Base-by-base conservation (phyloP, 768 basidiomycete genomes). In the Clitopilus hobsonii region DNA sequence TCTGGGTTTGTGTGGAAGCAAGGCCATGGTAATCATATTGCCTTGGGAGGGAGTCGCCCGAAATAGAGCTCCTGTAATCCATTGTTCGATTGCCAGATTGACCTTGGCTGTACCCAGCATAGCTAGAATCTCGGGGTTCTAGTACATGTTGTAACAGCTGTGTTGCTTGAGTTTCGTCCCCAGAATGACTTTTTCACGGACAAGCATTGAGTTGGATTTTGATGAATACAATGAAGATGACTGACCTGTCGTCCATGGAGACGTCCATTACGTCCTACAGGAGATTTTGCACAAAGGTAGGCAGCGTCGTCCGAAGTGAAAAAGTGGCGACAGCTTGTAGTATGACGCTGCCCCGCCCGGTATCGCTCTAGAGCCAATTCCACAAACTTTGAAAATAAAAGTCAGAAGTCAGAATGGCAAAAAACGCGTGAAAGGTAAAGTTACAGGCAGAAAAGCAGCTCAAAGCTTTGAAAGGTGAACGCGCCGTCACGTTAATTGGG, bases 1-100 rank as follows among this genome's bases (percentile, higher is more conserved):
- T 75, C 58, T 85, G 80, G 0, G 81, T 78, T 61, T 84, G 81
- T 1, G 81, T 82, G 7, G 68, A 59, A 2, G 75, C 81, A 18
- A 87, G 71, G 2, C 82, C 85, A 60, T 83, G 78, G 56, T 83
- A 76, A 62, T 81, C 77, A 67, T 86, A 85, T 54, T 72, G 58
- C 29, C 69, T 65, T 49, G 76, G 68, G 61, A 67, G 63, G 28
- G 68, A 74, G 10, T 76, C 80, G 60, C 76, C 74, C 27, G 68
- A 61, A 51, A 69, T 62, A 45, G 77, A 73, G 26, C 71, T 70
- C 29, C 64, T 63, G 29, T 64, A 51, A 23, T 62, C 62, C 22
- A 51, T 57, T 45, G 65, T 54, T 55, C 60, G 64, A 29, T 55
- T 54, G 38, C 50, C 48, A 16, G 60, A 52, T 38, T 47, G 52